Base-by-base conservation (phyloP, 176 grass and related monocot genomes). In the barley (Hordeum vulgare) region DNA sequence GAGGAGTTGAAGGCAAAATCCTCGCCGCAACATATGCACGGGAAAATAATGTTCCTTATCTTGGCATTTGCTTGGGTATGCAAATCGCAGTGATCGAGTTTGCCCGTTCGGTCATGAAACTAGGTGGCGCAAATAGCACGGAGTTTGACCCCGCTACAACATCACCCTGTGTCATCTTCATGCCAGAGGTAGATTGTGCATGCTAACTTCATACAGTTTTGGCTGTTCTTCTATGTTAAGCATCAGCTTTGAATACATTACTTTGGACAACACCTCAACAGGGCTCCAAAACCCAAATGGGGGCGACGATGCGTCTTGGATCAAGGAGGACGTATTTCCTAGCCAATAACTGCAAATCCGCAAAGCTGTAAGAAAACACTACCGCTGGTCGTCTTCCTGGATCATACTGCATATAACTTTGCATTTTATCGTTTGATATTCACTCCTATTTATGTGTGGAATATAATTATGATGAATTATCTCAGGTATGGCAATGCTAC, bases 281-380 rank as follows among this genome's bases (percentile, higher is more conserved):
- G 96, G 96, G 93, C 34, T 99, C 96, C 73, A 99, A 90, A 88
- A 96, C 87, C 33, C 96, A 99, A 67, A 99, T 99, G 96, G 96
- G 96, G 17, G 96, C 83, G 2, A 99, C 96, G 29, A 99, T 99
- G 96, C 82, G 91, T 66, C 93, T 99, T 61, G 96, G 96, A 89
- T 92, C 93, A 71, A 96, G 96, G 77, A 89, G 85, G 81, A 99
- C 93, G 23, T 84, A 86, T 94, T 96, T 99, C 75, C 80, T 92
- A 8, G 71, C 13, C 37, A 83, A 12, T 64, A 77, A 81, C 51
- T 87, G 89, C 69, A 99, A 92, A 92, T 89, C 96, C 71, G 81
- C 89, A 70, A 96, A 86, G 40, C 63, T 99, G 96, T 99, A 91
- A 96, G 85, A 66, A 70, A 82, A 91, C 21, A 74, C n/a, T 54